Evolutionary conservation across 345 rosid genomes (phyloP).

Genomic region (Camelina sativa): DNA sequence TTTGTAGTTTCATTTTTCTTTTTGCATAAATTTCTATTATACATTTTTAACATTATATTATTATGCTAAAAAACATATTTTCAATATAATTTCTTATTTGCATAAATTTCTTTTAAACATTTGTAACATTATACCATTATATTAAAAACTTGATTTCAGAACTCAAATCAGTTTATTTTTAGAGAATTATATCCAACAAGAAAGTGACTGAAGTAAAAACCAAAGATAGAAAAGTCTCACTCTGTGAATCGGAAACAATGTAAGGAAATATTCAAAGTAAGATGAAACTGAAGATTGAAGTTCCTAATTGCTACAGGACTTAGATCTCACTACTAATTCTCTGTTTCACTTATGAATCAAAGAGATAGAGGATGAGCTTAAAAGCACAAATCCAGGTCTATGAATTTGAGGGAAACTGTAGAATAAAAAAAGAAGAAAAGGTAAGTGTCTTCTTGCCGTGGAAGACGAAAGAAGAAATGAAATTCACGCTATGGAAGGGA

Average conservation of each 20-base stretch:
- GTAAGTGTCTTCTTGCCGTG: slow-evolving; percentile 10
- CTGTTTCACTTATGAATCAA: neutral
- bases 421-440: neutral
- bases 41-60: too few species aligned
- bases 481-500: slow-evolving; percentile 22
- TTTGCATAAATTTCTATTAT: too few species aligned
- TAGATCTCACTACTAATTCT: neutral
- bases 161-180: too few species aligned
- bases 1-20: too few species aligned
- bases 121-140: too few species aligned
- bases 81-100: too few species aligned
- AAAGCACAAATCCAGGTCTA: neutral
- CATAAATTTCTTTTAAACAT: too few species aligned
- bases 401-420: neutral
- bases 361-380: neutral
- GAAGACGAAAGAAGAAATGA: slow-evolving; percentile 33
- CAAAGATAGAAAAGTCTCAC: slow-evolving; percentile 32
- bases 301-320: slow-evolving; percentile 5
- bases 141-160: too few species aligned
- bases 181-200: neutral
- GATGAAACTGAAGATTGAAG: slow-evolving; percentile 11
- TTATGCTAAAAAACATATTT: too few species aligned
- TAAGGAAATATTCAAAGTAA: neutral
- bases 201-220: neutral
- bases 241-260: slow-evolving; percentile 26